Conservation (phyloP, 345 rosid genomes). For the Schrenkiella parvula region DNA sequence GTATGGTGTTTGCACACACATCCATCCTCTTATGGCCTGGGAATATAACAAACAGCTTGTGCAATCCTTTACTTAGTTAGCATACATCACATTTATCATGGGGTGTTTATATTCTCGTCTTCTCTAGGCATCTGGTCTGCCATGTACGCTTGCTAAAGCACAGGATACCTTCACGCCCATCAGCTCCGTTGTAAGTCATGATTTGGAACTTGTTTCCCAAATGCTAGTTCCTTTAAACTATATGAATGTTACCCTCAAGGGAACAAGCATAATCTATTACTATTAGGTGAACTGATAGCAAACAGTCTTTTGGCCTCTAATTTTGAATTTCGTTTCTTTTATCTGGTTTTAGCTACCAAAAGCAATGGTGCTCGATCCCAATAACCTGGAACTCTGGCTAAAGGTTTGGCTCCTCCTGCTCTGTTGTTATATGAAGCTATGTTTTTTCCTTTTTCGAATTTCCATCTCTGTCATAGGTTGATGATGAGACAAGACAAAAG, state of each 20-base stretch:
- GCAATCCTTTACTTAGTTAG: neutral
- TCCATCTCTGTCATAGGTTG: conserved; percentile 42
- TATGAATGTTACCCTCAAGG: neutral
- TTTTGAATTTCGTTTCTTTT: neutral
- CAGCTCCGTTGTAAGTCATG: conserved; percentile 69
- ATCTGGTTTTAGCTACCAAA: conserved; percentile 47
- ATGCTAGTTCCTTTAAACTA: neutral
- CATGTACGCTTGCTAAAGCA: conserved; percentile 91
- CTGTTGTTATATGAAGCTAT: neutral
- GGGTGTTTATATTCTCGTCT: conserved; percentile 1
- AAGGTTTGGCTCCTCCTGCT: conserved; percentile 42
- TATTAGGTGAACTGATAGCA: neutral
- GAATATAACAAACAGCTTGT: neutral
- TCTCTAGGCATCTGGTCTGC: conserved; percentile 83
- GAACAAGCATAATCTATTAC: neutral
- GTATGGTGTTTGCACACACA: neutral
- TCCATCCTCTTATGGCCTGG: neutral
- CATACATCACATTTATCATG: neutral
- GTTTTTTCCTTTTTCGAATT: neutral
- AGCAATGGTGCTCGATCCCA: conserved; percentile 62
- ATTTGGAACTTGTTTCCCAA: conserved; percentile 1
- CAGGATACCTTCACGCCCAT: conserved; percentile 94
- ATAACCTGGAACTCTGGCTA: conserved; percentile 85
- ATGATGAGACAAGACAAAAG: conserved; percentile 71
- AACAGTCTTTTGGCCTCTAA: neutral